Evolutionary conservation across 768 basidiomycete genomes (phyloP).

Genomic region (Candolleomyces efflorescens): DNA sequence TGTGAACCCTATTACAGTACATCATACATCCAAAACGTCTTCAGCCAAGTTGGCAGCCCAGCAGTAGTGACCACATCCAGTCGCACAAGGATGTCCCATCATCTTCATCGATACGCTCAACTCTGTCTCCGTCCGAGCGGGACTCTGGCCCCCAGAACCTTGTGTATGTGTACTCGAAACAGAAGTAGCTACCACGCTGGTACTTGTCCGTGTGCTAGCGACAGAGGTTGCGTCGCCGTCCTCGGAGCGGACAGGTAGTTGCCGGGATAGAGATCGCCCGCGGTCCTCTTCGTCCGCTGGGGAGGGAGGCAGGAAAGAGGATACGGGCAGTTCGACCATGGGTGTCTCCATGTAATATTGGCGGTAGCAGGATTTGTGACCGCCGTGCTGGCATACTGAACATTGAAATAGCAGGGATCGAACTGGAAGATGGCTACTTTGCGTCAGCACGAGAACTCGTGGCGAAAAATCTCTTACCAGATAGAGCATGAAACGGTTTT

Average conservation of each 20-base stretch:
- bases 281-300: constrained; percentile 5
- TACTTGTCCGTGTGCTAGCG: background rate
- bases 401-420: constrained; percentile 69
- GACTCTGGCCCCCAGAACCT: too few relatives aligned
- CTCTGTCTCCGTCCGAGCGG: constrained; percentile 8
- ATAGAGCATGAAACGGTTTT: constrained; percentile 57
- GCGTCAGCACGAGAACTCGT: constrained; percentile 3
- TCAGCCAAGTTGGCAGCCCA: constrained; percentile 46
- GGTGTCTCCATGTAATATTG: constrained; percentile 60
- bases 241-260: background rate
- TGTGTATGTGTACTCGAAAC: constrained; percentile 7
- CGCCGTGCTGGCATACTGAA: constrained; percentile 74
- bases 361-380: constrained; percentile 75
- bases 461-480: constrained; percentile 46
- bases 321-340: constrained; percentile 42
- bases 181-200: background rate
- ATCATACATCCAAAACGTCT: too few relatives aligned
- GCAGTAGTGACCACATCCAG: constrained; percentile 81
- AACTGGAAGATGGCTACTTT: constrained; percentile 71
- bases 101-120: constrained; percentile 18
- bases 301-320: constrained; percentile 14
- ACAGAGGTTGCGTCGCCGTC: background rate
- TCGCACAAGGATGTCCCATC: constrained; percentile 64
- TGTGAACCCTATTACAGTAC: too few relatives aligned
- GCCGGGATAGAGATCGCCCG: constrained; percentile 2